Evolutionary conservation across 345 rosid species (phyloP), one percentile per base, ranked within the genome.

Genomic region (Litchi chinensis): DNA sequence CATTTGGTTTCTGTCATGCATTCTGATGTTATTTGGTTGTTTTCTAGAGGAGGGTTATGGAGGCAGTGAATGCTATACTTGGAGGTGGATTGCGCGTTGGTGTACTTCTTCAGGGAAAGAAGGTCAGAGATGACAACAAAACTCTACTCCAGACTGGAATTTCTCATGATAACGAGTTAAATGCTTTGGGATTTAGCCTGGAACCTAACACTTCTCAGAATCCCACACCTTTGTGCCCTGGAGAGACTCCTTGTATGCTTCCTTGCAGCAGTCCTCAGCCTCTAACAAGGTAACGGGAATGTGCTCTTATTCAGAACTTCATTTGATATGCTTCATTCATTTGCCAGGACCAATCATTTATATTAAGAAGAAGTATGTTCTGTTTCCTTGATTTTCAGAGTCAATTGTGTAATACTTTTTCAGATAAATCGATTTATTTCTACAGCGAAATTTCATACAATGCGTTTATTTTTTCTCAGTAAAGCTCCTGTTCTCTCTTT

Each of bases 101-200:
- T 62, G 91, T 96, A 59, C 95, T 93, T 82, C 88, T 89, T 77
- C 89, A 87, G 79, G 99, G 99, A 6, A 92, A 92, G 87, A 93
- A 94, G 81, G 89, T 96, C 79, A 86, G 92, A 79, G 98, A 96
- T 83, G 99, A 94, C 86, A 87, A 71, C 68, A 91, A 91, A 86
- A 92, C 93, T 71, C 88, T 96, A 66, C 84, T 81, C 77, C 99
- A 96, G 84, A 89, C 84, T 11, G 99, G 98, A 73, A 84, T 93
- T 80, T 89, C 95, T 79, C 86, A 75, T 75, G 86, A 85, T 79
- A 87, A 85, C 50, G 88, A 90, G 73, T 78, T 80, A 69, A 98
- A 93, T 77, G 71, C 87, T 60, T 79, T 96, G 83, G 97, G 97
- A 73, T 96, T 96, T 83, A 90, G 91, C 83, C 86, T 96, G 77